Conservation (phyloP, 805 yeast species). For the Cyberlindnera bimundalis region DNA sequence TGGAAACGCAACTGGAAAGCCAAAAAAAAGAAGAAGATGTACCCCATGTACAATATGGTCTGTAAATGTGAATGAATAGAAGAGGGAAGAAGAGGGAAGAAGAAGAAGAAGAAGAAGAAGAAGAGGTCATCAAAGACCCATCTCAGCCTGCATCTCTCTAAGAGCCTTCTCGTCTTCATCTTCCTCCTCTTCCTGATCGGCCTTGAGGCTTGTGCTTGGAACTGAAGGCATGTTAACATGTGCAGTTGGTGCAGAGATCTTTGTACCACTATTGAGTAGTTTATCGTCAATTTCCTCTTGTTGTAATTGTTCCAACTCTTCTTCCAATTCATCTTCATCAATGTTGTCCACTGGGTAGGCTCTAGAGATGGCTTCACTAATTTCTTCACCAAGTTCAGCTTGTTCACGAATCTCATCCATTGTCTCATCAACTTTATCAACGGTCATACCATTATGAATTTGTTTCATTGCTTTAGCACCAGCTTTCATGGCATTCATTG, state of each 20-base stretch:
- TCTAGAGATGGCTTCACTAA: slow-evolving; percentile 91
- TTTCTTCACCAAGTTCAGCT: slow-evolving; percentile 91
- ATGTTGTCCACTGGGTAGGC: slow-evolving; percentile 78
- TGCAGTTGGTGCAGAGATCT: slow-evolving; percentile 9
- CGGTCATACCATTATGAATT: slow-evolving; percentile 91
- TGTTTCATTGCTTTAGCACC: slow-evolving; percentile 96
- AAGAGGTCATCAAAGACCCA: slow-evolving; percentile 80
- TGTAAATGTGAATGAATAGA: background rate
- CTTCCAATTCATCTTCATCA: slow-evolving; percentile 92
- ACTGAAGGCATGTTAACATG: slow-evolving; percentile 45
- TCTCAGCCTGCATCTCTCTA: slow-evolving; percentile 77
- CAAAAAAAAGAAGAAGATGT: background rate
- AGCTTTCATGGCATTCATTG: slow-evolving; percentile 98
- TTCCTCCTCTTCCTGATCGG: slow-evolving; percentile 52
- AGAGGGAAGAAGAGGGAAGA: too few species aligned
- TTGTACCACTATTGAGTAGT: slow-evolving; percentile 43
- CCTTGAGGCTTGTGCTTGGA: slow-evolving; percentile 33
- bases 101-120: background rate
- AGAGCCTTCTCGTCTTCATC: slow-evolving; percentile 85
- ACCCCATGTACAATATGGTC: background rate
- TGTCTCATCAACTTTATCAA: slow-evolving; percentile 94
- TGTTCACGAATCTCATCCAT: slow-evolving; percentile 99
- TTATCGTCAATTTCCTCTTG: slow-evolving; percentile 71
- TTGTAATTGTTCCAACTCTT: slow-evolving; percentile 84
- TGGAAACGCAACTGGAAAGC: background rate